Evolutionary conservation across 306 rosid species (phyloP).

Genomic region (Prunus dulcis): DNA sequence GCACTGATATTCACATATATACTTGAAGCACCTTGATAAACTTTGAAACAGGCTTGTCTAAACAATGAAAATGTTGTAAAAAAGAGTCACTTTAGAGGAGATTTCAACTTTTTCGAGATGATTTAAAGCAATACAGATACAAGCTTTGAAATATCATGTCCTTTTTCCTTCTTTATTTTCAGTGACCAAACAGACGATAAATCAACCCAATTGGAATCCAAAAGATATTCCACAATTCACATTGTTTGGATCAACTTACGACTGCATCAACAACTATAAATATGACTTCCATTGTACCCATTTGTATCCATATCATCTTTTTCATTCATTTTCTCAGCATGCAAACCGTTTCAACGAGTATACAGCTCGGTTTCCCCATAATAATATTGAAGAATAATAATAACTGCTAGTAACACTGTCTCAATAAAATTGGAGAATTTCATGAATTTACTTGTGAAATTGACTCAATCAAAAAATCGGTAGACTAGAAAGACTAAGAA

Average conservation of each 20-base stretch:
- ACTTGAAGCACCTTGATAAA: background rate
- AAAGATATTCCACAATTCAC: background rate
- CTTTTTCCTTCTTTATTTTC: constrained; percentile 1
- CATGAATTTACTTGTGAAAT: background rate
- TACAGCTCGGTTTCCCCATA: background rate
- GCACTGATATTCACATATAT: background rate
- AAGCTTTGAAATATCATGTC: background rate
- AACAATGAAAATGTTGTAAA: background rate
- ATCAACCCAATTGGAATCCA: background rate
- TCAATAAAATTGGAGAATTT: background rate
- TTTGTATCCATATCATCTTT: background rate
- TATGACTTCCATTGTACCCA: background rate
- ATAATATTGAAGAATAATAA: background rate
- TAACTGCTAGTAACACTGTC: background rate
- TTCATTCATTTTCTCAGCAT: background rate
- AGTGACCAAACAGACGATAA: background rate
- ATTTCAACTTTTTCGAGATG: background rate
- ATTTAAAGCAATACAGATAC: background rate
- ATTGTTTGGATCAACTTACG: background rate
- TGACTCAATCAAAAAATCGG: constrained; percentile 4
- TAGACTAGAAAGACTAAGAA: constrained; percentile 14
- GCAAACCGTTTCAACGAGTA: background rate
- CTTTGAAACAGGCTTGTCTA: background rate
- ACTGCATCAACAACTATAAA: background rate
- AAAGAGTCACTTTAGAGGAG: background rate